phyloP scores from a whole-genome alignment of 805 yeast species.

The Wickerhamomyces queroliae region DNA sequence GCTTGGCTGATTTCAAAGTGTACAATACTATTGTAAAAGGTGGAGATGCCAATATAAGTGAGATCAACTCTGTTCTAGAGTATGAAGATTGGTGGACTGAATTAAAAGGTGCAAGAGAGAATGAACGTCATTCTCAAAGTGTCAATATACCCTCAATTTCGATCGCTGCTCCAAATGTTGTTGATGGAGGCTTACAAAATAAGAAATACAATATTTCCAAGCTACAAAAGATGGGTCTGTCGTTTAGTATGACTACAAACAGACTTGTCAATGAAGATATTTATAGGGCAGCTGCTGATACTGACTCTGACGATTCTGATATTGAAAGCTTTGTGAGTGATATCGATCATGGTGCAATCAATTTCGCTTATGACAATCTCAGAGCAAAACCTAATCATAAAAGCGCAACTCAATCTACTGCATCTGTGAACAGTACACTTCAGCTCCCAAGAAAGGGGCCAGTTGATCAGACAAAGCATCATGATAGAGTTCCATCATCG shows the following conservation, averaged over 20 bases:
- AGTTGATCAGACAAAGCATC: background rate
- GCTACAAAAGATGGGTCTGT: slow-evolving; percentile 71
- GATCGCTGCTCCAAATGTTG: slow-evolving; percentile 24
- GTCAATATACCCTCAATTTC: slow-evolving; percentile 28
- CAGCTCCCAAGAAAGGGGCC: background rate
- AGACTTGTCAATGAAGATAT: slow-evolving; percentile 32
- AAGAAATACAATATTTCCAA: slow-evolving; percentile 43
- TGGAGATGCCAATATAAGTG: slow-evolving; percentile 32
- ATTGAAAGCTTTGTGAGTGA: slow-evolving; percentile 17
- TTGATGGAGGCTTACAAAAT: slow-evolving; percentile 19
- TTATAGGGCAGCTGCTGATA: slow-evolving; percentile 12
- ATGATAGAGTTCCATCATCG: background rate
- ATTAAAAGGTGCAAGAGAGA: slow-evolving; percentile 50
- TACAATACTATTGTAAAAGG: slow-evolving; percentile 82
- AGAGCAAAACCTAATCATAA: slow-evolving; percentile 4
- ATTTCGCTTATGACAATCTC: slow-evolving; percentile 1
- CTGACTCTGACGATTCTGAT: slow-evolving; percentile 27
- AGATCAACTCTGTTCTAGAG: slow-evolving; percentile 44
- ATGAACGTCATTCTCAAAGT: slow-evolving; percentile 20
- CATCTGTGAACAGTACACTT: slow-evolving; percentile 3
- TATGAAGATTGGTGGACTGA: slow-evolving; percentile 88
- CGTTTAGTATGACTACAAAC: slow-evolving; percentile 70
- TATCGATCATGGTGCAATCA: slow-evolving; percentile 5
- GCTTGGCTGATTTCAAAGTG: slow-evolving; percentile 50
- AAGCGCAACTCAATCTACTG: slow-evolving; percentile 1